Evolutionary conservation across 306 rosid species (phyloP), one percentile per base, ranked within the genome.

Genomic region (Castanopsis chinensis): DNA sequence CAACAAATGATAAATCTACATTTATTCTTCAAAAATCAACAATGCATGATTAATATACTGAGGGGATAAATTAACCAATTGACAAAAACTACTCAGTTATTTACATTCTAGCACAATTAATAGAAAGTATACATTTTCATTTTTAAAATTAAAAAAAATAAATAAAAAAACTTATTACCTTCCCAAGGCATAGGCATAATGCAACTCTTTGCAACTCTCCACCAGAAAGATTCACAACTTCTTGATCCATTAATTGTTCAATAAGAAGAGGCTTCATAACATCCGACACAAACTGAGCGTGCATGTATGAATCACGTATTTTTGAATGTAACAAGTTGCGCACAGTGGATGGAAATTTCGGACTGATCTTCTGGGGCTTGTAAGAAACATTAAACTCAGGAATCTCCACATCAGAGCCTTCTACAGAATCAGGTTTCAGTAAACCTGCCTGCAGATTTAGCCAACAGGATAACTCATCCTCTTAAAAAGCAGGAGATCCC

Each of bases 141-240:
- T 41, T 37, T 37, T 37, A 37, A 37, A 37, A 37, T 37, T 41
- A 0, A 8, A 41, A 41, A 7, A 37, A 25, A 6, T 6, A 37
- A 37, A 37, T 7, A 8, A 35, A 25, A 60, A 23, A 68, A 59
- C 72, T 60, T 80, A 33, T 65, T 89, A 95, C 99, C 99, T 93
- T 96, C 74, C 99, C 99, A 19, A 96, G 99, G 84, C 99, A 96
- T 7, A 93, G 88, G 82, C 97, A 91, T 64, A 96, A 83, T 27
- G 99, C 98, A 81, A 96, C 98, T 90, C 99, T 89, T 81, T 96
- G 99, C 88, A 96, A 80, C 92, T 96, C 99, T 86, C 99, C 99
- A 79, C 99, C 98, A 76, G 99, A 93, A 78, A 96, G 98, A 91
- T 93, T 96, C 77, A 88, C 87, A 72, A 96, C 98, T 86, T 96